Conservation (phyloP, 202 grass and related monocot genomes). For the Setaria italica region DNA sequence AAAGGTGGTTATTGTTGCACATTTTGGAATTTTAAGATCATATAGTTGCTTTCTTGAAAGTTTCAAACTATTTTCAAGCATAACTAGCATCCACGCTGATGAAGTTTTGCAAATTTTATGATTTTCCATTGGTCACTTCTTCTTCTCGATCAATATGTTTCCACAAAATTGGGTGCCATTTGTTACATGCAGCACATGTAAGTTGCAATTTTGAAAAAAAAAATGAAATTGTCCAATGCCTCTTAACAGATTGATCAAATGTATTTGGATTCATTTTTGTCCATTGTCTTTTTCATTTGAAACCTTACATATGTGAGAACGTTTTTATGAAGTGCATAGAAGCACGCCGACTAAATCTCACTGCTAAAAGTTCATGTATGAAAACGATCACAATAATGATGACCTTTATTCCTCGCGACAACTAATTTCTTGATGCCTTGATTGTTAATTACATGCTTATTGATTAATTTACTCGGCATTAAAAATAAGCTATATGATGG, state of each 20-base stretch:
- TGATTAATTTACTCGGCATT: not conserved
- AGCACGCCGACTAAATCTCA: not conserved
- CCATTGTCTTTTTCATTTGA: not conserved
- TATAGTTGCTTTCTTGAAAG: no score
- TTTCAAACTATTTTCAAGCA: not conserved
- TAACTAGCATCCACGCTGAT: not conserved
- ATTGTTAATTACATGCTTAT: not conserved
- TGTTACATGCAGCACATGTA: not conserved
- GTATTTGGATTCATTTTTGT: no score
- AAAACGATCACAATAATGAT: not conserved
- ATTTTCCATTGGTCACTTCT: not conserved
- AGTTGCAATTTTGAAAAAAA: no score
- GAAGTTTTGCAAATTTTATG: not conserved
- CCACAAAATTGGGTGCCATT: not conserved
- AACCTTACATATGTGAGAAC: not conserved
- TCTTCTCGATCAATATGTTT: not conserved
- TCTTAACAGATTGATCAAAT: no score
- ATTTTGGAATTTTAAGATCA: no score
- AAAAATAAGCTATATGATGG: not conserved
- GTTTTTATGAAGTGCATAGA: not conserved
- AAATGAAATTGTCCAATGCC: no score
- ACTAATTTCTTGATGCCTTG: not conserved
- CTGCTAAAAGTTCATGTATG: not conserved
- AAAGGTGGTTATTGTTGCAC: no score
- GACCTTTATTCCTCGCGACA: not conserved